These are phyloP conservation scores for Terfezia boudieri DNA, from an alignment of 495 filamentous ascomycete species.

Conservation along the genomic window DNA sequence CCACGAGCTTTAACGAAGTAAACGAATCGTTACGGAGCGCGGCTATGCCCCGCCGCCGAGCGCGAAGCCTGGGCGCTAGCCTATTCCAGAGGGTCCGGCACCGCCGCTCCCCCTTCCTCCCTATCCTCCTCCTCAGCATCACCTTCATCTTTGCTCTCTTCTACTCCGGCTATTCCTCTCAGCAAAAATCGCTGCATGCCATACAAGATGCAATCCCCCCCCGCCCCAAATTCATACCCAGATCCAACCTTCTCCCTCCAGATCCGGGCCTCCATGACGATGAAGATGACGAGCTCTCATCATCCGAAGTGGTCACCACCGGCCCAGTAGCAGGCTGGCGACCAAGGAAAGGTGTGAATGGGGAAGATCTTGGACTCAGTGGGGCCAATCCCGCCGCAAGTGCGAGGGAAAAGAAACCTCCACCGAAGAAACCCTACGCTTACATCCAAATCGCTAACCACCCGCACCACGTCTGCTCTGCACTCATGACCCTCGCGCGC, in stretches of 20 bases:
- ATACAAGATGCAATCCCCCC: background rate
- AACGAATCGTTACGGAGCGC: background rate
- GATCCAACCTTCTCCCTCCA: background rate
- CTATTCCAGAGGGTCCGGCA: background rate
- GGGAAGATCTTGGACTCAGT: background rate
- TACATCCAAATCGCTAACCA: background rate
- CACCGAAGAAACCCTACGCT: background rate
- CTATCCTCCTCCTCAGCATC: background rate
- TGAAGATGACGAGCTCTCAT: background rate
- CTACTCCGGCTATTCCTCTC: background rate
- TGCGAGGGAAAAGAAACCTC: no score
- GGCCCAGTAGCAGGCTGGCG: background rate
- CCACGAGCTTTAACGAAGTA: background rate
- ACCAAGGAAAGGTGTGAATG: background rate
- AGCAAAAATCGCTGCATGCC: background rate
- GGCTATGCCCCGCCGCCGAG: background rate
- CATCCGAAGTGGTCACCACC: background rate
- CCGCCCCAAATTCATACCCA: background rate
- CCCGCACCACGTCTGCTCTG: background rate
- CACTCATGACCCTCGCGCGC: background rate
- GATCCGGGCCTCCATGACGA: background rate
- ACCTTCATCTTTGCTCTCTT: background rate
- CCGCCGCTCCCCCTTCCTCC: background rate
- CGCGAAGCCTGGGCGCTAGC: background rate
- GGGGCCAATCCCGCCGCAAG: no score